Conservation (phyloP, 1,139 yeast genomes). For the Geotrichum aggregatum region DNA sequence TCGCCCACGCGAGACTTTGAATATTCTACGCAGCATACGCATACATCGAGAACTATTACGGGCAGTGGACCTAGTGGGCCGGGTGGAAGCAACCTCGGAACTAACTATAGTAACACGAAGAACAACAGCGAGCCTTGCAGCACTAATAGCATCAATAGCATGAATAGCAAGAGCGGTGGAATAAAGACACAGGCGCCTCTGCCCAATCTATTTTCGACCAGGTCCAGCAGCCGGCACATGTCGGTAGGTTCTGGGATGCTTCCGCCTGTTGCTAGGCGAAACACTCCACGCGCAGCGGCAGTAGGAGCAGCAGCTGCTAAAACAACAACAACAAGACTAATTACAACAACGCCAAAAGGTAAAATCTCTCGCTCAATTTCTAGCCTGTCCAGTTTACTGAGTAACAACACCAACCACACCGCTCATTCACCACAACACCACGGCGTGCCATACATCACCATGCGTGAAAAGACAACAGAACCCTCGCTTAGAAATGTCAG, state of each 20-base stretch:
- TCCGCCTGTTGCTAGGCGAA: slow-evolving; percentile 14
- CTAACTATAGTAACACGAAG: background rate
- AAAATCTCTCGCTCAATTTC: slow-evolving; percentile 5
- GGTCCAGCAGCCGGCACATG: slow-evolving; percentile 1
- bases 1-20: background rate
- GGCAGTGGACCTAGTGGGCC: background rate
- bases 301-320: too few relatives aligned
- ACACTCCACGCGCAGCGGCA: background rate
- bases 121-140: background rate
- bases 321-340: background rate
- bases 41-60: too few relatives aligned
- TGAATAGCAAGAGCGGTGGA: background rate
- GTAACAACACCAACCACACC: too few relatives aligned
- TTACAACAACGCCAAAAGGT: background rate
- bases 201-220: slow-evolving; percentile 9
- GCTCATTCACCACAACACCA: background rate
- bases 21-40: background rate
- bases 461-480: background rate
- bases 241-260: slow-evolving; percentile 4
- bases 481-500: background rate
- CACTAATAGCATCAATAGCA: background rate
- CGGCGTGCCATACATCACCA: background rate
- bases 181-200: background rate
- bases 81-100: background rate
- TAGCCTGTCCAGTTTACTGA: slow-evolving; percentile 4